These are phyloP conservation scores for Colletotrichum liriopes DNA, from an alignment of 2,329 filamentous ascomycete species.

Conservation along the genomic window DNA sequence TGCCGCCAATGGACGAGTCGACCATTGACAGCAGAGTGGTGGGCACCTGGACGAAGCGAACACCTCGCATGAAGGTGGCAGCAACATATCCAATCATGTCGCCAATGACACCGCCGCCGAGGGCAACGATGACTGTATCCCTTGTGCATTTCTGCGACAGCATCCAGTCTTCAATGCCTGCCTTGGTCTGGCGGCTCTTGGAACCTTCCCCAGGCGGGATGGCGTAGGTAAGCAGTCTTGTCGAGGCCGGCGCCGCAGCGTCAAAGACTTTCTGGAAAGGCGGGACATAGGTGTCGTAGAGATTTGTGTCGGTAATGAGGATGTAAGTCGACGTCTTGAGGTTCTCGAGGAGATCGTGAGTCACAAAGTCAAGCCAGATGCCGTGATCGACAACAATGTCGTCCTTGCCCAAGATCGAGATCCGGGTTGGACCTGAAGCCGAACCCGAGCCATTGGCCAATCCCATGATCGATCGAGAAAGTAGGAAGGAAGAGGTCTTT, in stretches of 20 bases:
- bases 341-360: constrained; percentile 83
- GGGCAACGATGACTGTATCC: constrained; percentile 94
- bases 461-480: constrained; percentile 32
- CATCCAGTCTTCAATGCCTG: constrained; percentile 98
- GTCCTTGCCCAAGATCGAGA: constrained; percentile 89
- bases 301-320: constrained; percentile 96
- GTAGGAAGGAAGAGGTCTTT: background rate
- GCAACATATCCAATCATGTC: constrained; percentile 99
- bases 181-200: constrained; percentile 94
- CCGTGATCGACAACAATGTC: constrained; percentile 94
- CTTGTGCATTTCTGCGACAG: constrained; percentile 91
- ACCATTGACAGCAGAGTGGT: constrained; percentile 98
- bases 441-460: constrained; percentile 40
- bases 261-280: constrained; percentile 71
- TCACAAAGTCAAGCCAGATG: constrained; percentile 88
- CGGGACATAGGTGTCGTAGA: constrained; percentile 85
- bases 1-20: constrained; percentile 97
- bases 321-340: constrained; percentile 92
- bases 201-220: constrained; percentile 94
- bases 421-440: constrained; percentile 65
- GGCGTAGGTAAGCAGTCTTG: constrained; percentile 86
- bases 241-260: constrained; percentile 54
- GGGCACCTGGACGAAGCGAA: constrained; percentile 96
- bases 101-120: constrained; percentile 96
- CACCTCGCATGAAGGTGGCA: constrained; percentile 97